Conservation (phyloP, 257 asterid species). For the Nicotiana benthamiana region DNA sequence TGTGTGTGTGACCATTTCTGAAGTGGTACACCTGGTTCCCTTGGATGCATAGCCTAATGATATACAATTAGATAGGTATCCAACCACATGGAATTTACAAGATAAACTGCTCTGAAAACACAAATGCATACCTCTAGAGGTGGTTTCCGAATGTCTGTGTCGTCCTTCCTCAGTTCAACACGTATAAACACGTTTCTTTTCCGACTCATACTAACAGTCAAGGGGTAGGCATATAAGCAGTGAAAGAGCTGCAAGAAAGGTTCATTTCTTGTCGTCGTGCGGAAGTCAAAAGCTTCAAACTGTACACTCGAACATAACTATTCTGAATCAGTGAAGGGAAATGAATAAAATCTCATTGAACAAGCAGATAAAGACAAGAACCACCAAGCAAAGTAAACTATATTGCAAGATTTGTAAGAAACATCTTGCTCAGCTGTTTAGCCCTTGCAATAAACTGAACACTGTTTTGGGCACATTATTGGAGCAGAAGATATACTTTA, state of each 20-base stretch:
- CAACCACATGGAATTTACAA: conserved; percentile 21
- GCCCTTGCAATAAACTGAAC: neutral
- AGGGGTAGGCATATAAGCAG: conserved; percentile 92
- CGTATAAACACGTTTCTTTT: conserved; percentile 94
- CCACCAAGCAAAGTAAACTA: neutral
- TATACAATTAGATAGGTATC: conserved; percentile 13
- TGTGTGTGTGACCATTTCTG: conserved; percentile 84
- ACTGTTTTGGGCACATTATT: neutral
- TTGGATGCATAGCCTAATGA: conserved; percentile 82
- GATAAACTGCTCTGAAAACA: conserved; percentile 18
- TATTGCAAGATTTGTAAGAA: neutral
- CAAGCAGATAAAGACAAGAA: neutral
- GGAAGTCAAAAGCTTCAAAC: conserved; percentile 98
- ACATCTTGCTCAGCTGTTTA: neutral
- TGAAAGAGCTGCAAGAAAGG: conserved; percentile 97
- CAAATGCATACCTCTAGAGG: conserved; percentile 70
- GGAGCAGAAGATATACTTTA: neutral
- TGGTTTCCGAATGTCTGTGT: conserved; percentile 62
- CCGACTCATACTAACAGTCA: conserved; percentile 81
- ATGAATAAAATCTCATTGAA: neutral
- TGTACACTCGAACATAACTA: conserved; percentile 27
- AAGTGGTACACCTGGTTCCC: conserved; percentile 67
- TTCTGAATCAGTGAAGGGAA: neutral
- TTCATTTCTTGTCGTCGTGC: conserved; percentile 89
- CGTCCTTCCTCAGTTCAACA: conserved; percentile 90